Evolutionary conservation across 371 early-diverging fungal genomes (phyloP).

Genomic region (Capillidium rhysosporum): DNA sequence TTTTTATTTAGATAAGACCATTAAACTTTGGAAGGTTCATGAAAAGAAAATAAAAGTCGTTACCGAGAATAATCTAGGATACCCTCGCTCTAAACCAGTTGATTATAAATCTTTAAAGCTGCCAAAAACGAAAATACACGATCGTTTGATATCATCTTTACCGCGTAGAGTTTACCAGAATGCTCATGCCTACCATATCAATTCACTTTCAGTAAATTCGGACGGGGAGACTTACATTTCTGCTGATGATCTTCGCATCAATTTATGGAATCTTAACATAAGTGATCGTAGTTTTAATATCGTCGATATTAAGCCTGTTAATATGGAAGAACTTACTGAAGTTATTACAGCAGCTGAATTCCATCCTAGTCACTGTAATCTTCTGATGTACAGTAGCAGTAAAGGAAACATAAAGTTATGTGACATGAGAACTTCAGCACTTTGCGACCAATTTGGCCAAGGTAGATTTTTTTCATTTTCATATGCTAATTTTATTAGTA

Average conservation of each 20-base stretch:
- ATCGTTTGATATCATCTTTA: conserved; percentile 84
- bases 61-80: conserved; percentile 60
- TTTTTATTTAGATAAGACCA: conserved; percentile 73
- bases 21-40: conserved; percentile 98
- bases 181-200: conserved; percentile 98
- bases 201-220: conserved; percentile 95
- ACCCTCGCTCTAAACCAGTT: conserved; percentile 16
- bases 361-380: conserved; percentile 84
- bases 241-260: conserved; percentile 96
- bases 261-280: conserved; percentile 93
- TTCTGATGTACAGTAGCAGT: conserved; percentile 96
- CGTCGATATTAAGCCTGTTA: conserved; percentile 98
- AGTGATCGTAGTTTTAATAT: conserved; percentile 96
- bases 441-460: conserved; percentile 87
- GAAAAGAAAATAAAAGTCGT: conserved; percentile 89
- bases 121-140: conserved; percentile 78
- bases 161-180: conserved; percentile 91
- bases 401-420: conserved; percentile 93
- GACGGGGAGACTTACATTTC: conserved; percentile 94
- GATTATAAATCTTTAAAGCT: conserved; percentile 31
- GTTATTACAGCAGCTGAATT: conserved; percentile 98
- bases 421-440: conserved; percentile 89
- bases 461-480: conserved; percentile 21
- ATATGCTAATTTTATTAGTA: conserved; percentile 20
- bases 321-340: conserved; percentile 97